These are phyloP conservation scores for Schizochytrium sp. DNA, from an alignment of 108 stramenopile genomes.

Conservation along the genomic window DNA sequence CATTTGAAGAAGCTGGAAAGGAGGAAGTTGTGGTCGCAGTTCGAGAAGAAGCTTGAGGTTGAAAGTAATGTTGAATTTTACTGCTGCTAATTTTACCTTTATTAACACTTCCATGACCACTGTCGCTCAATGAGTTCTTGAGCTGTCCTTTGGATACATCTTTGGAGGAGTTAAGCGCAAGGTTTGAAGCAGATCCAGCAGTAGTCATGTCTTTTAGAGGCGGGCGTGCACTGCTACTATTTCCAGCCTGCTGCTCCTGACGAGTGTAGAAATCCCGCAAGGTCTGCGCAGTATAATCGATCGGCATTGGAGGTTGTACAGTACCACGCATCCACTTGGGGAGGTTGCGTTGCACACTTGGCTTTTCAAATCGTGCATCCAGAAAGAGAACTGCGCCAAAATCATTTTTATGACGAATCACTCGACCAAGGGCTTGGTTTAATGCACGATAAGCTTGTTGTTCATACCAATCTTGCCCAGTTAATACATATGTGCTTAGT, in stretches of 20 bases:
- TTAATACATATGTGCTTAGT: constrained; percentile 56
- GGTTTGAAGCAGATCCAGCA: too few relatives aligned
- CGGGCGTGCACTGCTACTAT: neutral
- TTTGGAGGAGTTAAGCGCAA: too few relatives aligned
- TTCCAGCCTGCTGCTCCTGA: neutral
- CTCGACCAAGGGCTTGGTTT: constrained; percentile 88
- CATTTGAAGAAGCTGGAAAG: too few relatives aligned
- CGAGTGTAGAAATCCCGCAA: neutral
- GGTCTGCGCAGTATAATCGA: neutral
- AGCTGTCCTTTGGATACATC: too few relatives aligned
- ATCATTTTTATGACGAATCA: constrained; percentile 87
- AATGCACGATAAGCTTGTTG: constrained; percentile 91
- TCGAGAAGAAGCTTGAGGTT: too few relatives aligned
- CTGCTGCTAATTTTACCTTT: too few relatives aligned
- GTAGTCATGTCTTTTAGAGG: neutral
- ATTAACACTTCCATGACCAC: too few relatives aligned
- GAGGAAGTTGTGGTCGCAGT: too few relatives aligned
- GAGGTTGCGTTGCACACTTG: neutral
- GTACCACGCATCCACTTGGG: constrained; percentile 49
- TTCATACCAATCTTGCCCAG: constrained; percentile 85
- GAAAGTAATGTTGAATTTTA: too few relatives aligned
- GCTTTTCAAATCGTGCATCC: constrained; percentile 78
- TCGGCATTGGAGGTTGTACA: neutral
- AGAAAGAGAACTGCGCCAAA: constrained; percentile 87
- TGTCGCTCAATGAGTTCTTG: too few relatives aligned